phyloP scores from a whole-genome alignment of 176 grass and related monocot genomes.

The Cenchrus purpureus region DNA sequence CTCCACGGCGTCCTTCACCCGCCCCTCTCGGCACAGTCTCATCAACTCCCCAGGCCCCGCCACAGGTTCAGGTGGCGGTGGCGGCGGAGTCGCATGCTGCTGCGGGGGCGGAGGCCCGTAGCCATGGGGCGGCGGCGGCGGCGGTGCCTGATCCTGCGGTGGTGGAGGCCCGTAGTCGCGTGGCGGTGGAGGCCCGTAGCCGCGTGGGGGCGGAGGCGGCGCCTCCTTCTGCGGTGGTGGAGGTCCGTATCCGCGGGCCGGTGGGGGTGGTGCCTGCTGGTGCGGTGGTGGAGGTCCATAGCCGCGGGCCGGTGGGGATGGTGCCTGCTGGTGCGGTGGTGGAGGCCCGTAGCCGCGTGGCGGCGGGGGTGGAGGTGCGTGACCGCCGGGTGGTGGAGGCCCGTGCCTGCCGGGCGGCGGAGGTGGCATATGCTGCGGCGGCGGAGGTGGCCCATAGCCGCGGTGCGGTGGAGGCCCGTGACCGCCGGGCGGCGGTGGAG shows the following conservation, averaged over 20 bases:
- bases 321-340: neutral
- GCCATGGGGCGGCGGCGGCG: constrained; percentile 16
- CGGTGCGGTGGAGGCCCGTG: neutral
- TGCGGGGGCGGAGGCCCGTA: constrained; percentile 22
- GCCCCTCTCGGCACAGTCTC: constrained; percentile 55
- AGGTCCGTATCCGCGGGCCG: neutral
- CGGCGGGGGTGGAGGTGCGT: constrained; percentile 24
- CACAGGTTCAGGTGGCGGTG: constrained; percentile 3
- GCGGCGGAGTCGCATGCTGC: constrained; percentile 10
- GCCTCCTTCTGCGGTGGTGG: neutral
- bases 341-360: neutral
- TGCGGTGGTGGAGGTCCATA: constrained; percentile 32
- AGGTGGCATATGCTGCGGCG: neutral
- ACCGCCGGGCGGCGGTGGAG: neutral
- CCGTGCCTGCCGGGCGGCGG: neutral
- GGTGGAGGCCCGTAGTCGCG: constrained; percentile 34
- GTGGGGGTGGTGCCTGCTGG: neutral
- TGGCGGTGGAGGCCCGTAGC: constrained; percentile 32
- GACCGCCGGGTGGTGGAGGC: constrained; percentile 6
- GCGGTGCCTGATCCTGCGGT: constrained; percentile 10
- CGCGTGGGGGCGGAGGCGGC: constrained; percentile 25
- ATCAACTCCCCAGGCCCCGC: constrained; percentile 52
- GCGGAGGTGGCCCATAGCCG: neutral
- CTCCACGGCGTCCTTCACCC: constrained; percentile 76
- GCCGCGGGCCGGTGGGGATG: constrained; percentile 26